Evolutionary conservation across 73 alveolate genomes (phyloP).

Genomic region (Tetrahymena elliotti): DNA sequence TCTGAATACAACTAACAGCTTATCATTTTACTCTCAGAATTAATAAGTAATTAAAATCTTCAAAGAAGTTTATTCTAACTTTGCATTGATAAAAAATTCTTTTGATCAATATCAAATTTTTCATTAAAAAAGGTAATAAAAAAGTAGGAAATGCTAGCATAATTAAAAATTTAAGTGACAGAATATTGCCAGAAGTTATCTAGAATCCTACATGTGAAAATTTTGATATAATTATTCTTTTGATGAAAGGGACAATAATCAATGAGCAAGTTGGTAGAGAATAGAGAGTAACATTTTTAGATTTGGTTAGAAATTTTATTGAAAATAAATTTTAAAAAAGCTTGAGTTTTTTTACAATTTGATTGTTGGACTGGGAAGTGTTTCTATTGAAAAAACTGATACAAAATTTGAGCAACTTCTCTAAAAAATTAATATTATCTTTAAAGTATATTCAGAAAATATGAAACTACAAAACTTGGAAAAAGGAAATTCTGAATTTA

Average conservation of each 20-base stretch:
- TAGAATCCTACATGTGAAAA: neutral
- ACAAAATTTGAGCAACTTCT: neutral
- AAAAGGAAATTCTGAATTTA: neutral
- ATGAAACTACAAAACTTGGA: neutral
- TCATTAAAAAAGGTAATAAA: neutral
- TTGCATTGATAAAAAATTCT: too few relatives aligned
- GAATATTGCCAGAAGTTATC: neutral
- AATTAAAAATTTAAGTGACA: neutral
- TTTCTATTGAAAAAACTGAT: neutral
- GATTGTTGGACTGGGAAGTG: neutral
- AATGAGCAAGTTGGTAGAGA: neutral
- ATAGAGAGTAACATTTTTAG: neutral
- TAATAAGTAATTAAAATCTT: neutral
- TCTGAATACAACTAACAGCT: neutral
- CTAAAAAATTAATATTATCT: neutral
- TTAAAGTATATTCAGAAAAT: neutral
- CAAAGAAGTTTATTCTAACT: too few relatives aligned
- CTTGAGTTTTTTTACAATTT: neutral
- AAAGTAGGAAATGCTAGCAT: neutral
- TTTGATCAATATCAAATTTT: neutral
- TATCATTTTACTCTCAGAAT: neutral
- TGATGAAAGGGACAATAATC: neutral
- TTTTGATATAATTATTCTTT: neutral
- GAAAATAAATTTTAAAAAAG: neutral
- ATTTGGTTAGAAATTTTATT: neutral